Base-by-base conservation (phyloP, 73 alveolate species). In the Vitrella brassicaformis region DNA sequence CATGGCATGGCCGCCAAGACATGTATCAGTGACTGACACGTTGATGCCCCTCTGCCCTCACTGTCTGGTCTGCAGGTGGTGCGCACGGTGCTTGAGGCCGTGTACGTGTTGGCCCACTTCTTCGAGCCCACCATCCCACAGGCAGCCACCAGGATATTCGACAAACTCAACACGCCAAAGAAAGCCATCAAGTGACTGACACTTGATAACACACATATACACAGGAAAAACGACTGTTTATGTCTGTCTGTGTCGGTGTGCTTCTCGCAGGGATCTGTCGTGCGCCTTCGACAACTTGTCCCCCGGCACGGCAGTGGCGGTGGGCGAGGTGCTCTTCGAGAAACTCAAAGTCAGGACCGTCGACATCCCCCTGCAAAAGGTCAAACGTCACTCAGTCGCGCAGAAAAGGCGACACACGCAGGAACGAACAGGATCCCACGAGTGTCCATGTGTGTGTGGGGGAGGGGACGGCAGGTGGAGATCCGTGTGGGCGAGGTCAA, bases 81-180 rank as follows among this genome's bases (percentile, higher is more conserved):
- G 22, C 4, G 56, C 4, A 4, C 22, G 56, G 56, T 14, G 56
- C 56, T 56, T 7, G 47, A 75, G 75, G 82, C 82, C 25, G 75
- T 75, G 30, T 75, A 75, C 45, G 82, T 30, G 29, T 39, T 75
- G 75, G 82, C 75, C 14, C 82, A 75, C 70, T 67, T 75, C 75
- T 75, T 75, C 30, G 74, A 67, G 25, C 82, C 82, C 64, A 32
- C 66, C 75, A 75, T 75, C 64, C 82, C 82, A 1, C 27, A 28
- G 0, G 82, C 82, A 1, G 82, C 82, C 14, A 4, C 4, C 22
- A 14, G 14, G 56, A 39, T 39, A 4, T 39, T 39, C 14, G 22
- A 14, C 22, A 39, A 39, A 39, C 14, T 39, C 22, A 14, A 14
- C 22, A 39, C 56, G 14, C 22, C 4, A 14, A 39, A 39, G 56